Base-by-base conservation (phyloP, 306 rosid species). In the Begonia masoniana region DNA sequence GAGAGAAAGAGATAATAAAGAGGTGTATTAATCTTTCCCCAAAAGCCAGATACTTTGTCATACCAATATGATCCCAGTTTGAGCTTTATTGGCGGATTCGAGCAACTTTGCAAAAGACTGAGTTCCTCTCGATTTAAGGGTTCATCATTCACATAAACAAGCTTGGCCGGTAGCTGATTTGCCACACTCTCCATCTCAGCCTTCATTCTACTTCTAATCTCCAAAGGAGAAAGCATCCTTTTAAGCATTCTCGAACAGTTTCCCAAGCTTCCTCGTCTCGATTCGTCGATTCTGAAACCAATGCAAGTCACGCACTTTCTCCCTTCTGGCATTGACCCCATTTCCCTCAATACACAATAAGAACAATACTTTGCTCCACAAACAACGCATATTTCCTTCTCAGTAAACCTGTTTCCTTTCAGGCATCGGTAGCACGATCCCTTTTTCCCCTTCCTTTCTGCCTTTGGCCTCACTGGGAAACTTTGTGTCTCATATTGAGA, bases 321-420 rank as follows among this genome's bases (percentile, higher is more conserved):
- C 14, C 96, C 96, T 69, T 87, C 76, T 4, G 94, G 87, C 96
- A 87, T 83, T 11, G 87, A 62, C 62, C 96, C 94, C 96, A 83
- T 87, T 64, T 76, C 84, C 67, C 76, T 76, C 13, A 81, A 26
- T 19, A 87, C 76, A 62, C 96, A 87, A 16, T 43, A 36, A 21
- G 35, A 15, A 51, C 96, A 87, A 62, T 68, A 87, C 75, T 81
- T 83, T 15, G 87, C 82, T 13, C 77, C 67, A 65, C 96, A 87
- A 56, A 81, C 89, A 58, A 87, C 57, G 70, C 94, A 87, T 41
- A 72, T 56, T 71, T 78, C 96, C 69, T 76, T 87, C 67, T 64
- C 70, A 7, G 72, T 78, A 10, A 83, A 65, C 61, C 69, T 71
- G 54, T 65, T 78, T 50, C 96, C 89, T 54, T 58, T 70, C 12